Base-by-base conservation (phyloP, 2,329 filamentous ascomycete genomes). In the Xylariaceae sp. region DNA sequence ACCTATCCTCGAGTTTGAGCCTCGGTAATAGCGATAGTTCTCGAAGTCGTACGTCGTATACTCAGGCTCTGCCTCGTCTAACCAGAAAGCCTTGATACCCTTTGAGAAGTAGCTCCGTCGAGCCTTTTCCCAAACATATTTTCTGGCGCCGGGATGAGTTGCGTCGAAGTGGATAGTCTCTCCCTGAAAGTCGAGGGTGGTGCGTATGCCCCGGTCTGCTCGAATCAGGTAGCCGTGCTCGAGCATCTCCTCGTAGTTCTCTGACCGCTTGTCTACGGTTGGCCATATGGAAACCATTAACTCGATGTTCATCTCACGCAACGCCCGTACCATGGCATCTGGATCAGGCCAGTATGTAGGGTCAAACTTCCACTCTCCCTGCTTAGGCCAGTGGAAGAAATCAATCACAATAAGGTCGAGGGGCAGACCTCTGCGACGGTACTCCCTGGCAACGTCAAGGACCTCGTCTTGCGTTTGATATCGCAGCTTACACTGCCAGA, bases 281-380 rank as follows among this genome's bases (percentile, higher is more conserved):
- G 86, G 86, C 86, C 87, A 89, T 61, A 89, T 81, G 0, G 84
- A 88, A 0, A 89, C 83, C 85, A 89, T 89, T 2, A 88, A 76
- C 64, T 89, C 85, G 44, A 89, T 80, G 0, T 78, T 76, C 56
- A 89, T 1, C 42, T 46, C 23, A 26, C 23, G 23, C 9, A 26
- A 4, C 23, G 9, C 4, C 23, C 23, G 23, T 4, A 4, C 23
- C 9, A 26, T 26, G 9, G 4, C 23, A 79, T 79, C 77, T 21
- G 84, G 85, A 65, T 89, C 82, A 0, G 86, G 86, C 84, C 84
- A 89, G 62, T 82, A 89, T 0, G 76, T 77, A 0, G 78, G 72
- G 63, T 89, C 86, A 61, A 89, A 89, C 40, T 78, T 82, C 86
- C 86, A 89, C 52, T 89, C 86, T 5, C 87, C 86, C 65, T 89